Evolutionary conservation across 306 rosid genomes (phyloP).

Genomic region (Leucaena leucocephala): DNA sequence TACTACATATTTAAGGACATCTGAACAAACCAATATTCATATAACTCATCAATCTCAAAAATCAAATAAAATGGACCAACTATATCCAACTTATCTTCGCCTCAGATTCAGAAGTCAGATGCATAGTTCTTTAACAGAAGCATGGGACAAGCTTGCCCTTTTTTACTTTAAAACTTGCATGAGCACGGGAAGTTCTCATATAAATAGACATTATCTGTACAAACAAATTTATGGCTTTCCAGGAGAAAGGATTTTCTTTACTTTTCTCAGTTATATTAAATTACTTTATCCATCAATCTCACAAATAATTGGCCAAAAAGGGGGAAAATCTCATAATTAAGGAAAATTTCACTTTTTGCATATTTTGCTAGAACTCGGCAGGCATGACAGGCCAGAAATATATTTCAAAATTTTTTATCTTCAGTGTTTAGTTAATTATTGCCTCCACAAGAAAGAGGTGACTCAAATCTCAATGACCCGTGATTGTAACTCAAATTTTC

Average conservation of each 20-base stretch:
- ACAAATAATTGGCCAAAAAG: background rate
- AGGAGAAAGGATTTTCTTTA: background rate
- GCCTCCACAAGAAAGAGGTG: no score
- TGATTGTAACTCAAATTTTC: background rate
- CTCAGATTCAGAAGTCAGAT: constrained; percentile 2
- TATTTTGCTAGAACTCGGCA: no score
- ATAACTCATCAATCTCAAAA: constrained; percentile 26
- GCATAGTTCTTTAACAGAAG: background rate
- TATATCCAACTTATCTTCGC: background rate
- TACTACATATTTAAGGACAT: background rate
- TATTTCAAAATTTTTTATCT: no score
- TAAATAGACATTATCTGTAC: background rate
- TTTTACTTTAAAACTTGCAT: constrained; percentile 3
- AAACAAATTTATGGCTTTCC: background rate
- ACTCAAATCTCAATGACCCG: no score
- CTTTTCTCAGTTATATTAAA: background rate
- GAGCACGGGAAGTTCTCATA: background rate
- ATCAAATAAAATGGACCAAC: background rate
- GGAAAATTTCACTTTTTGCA: no score
- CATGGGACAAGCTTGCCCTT: background rate
- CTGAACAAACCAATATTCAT: constrained; percentile 17
- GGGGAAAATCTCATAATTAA: no score
- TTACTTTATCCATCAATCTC: constrained; percentile 4
- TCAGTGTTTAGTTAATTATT: no score
- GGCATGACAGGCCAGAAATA: no score